A percentile compares a stretch with the other conserved stretches of the same genome.
Conservation (phyloP, 441 rosid genomes). For the Daphne laureola region DNA sequence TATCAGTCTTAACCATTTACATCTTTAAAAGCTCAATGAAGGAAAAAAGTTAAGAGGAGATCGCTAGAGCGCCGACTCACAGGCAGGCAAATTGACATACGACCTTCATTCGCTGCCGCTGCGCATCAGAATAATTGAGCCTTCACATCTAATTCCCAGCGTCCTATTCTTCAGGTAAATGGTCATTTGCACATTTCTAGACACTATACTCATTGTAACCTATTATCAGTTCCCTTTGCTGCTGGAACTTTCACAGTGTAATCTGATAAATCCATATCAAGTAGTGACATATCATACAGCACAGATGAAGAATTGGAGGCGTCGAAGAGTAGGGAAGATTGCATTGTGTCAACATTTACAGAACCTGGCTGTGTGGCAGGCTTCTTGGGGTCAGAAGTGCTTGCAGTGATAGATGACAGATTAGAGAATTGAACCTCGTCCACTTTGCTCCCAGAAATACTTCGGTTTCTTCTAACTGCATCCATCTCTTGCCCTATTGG, state of each 20-base stretch:
- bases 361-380: conserved; percentile 26
- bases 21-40: too few species aligned
- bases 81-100: too few species aligned
- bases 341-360: conserved; percentile 34
- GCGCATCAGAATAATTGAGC: too few species aligned
- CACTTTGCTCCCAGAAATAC: conserved; percentile 54
- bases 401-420: conserved; percentile 50
- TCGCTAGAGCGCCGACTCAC: too few species aligned
- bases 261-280: conserved; percentile 77
- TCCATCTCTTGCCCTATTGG: conserved; percentile 99
- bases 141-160: too few species aligned
- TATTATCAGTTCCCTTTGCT: conserved; percentile 45
- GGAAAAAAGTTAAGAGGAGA: too few species aligned
- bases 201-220: conserved; percentile 27
- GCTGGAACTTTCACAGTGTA: conserved; percentile 70
- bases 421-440: conserved; percentile 74
- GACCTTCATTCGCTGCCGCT: too few species aligned
- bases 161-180: too few species aligned
- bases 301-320: conserved; percentile 43
- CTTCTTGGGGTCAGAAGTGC: conserved; percentile 38
- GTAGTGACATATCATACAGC: conserved; percentile 74
- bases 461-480: conserved; percentile 77
- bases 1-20: too few species aligned
- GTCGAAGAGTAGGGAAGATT: conserved; percentile 69
- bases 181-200: too few species aligned